phyloP scores from a whole-genome alignment of 306 rosid species.

The Hylodesmum podocarpum region DNA sequence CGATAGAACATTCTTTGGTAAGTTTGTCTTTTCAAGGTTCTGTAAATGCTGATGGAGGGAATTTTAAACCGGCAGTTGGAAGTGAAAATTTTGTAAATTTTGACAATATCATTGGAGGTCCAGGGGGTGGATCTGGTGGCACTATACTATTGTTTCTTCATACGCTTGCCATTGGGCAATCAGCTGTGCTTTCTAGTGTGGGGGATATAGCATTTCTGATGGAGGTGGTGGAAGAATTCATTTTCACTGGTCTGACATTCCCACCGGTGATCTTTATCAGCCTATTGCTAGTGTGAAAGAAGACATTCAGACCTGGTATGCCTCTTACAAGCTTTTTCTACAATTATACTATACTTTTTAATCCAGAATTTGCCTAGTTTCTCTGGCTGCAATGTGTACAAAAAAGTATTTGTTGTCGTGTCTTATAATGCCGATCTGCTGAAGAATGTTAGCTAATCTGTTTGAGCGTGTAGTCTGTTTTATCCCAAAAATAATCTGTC shows the following conservation, averaged over 20 bases:
- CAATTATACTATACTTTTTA: slow-evolving; percentile 4
- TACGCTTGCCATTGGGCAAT: no score
- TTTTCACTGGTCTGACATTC: slow-evolving; percentile 93
- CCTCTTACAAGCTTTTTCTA: slow-evolving; percentile 7
- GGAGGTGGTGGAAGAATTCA: slow-evolving; percentile 96
- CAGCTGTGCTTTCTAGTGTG: slow-evolving; percentile 89
- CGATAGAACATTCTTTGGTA: no score
- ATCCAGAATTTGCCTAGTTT: slow-evolving; percentile 8
- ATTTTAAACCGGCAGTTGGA: no score
- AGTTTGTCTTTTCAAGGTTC: no score
- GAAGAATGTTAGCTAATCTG: no score
- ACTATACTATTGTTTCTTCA: no score
- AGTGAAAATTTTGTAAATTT: no score
- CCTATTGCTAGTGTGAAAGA: slow-evolving; percentile 89
- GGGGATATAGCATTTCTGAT: slow-evolving; percentile 67
- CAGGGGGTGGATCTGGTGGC: no score
- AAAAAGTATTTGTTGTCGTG: background rate
- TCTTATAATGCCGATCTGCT: slow-evolving; percentile 8
- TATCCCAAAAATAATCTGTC: background rate
- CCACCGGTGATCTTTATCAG: slow-evolving; percentile 94
- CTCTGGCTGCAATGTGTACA: background rate
- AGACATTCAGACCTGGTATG: slow-evolving; percentile 66
- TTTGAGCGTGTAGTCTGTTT: background rate
- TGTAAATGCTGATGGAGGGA: no score
- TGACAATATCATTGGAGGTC: no score